phyloP scores from a whole-genome alignment of 1,284 basidiomycete species.

The Phlebopus sp. region DNA sequence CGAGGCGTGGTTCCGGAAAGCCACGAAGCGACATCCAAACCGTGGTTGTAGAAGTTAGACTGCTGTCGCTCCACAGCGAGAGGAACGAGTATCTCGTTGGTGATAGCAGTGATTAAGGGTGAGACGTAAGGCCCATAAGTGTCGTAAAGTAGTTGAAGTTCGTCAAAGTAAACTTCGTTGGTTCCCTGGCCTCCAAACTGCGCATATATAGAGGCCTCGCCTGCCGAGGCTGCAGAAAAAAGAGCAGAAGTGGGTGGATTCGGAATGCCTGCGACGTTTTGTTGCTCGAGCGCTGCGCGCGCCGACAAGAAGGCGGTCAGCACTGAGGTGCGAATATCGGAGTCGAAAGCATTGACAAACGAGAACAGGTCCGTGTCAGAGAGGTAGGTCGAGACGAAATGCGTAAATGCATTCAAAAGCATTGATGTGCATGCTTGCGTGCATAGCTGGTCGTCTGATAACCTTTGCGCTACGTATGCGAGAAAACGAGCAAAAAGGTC shows the following conservation, averaged over 20 bases:
- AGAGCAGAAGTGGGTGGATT: constrained; percentile 71
- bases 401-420: constrained; percentile 68
- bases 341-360: constrained; percentile 73
- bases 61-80: constrained; percentile 65
- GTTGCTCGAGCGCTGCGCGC: constrained; percentile 67
- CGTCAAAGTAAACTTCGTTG: constrained; percentile 98
- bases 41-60: constrained; percentile 74
- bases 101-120: constrained; percentile 65
- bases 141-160: constrained; percentile 89
- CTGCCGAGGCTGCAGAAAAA: constrained; percentile 64
- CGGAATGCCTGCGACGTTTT: constrained; percentile 59
- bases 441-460: constrained; percentile 53
- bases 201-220: constrained; percentile 83
- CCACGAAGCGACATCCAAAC: constrained; percentile 85
- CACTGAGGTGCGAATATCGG: constrained; percentile 73
- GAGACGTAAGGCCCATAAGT: constrained; percentile 86
- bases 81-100: constrained; percentile 67
- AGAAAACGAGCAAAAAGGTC: constrained; percentile 82
- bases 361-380: constrained; percentile 76
- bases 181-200: constrained; percentile 98
- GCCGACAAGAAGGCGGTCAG: constrained; percentile 82
- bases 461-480: constrained; percentile 63
- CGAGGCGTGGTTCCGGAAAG: constrained; percentile 67
- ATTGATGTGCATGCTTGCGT: constrained; percentile 61
- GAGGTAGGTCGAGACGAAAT: constrained; percentile 81